Evolutionary conservation across 1,139 yeast species (phyloP), one percentile per base, ranked within the genome.

Genomic region (Taiozyma sp.): DNA sequence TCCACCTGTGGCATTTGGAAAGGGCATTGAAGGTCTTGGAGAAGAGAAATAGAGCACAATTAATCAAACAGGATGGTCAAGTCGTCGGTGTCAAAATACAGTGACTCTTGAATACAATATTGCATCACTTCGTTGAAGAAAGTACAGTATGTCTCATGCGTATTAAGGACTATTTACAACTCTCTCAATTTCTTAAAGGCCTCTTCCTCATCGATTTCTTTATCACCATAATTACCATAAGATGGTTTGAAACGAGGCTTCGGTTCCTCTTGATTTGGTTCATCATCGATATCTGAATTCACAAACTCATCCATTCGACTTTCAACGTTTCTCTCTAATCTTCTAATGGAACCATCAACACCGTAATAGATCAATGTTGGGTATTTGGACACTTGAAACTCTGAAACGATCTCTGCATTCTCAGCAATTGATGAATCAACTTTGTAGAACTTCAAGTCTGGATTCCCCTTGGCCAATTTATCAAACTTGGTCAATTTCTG

Each of bases 41-140:
- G 22, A 81, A 80, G 54, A 79, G 84, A 59, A 88, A 88, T 3
- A 78, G 82, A 58, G 92, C 89, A 1, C 87, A 82, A 52, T 62
- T 86, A 24, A 67, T 87, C 60, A 79, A 79, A 66, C 81, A 79
- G 54, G 87, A 83, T 14, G 76, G 77, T 4, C 71, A 69, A 41
- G 77, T 84, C 23, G 87, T 84, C 4, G 96, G 92, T 38, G 89
- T 87, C 2, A 87, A 87, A 68, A 78, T 84, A 1, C 57, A 57
- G 8, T 57, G 27, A 24, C 27, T 24, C 27, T 24, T 24, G 6
- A 6, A 24, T 24, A 24, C 6, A 24, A 24, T 8, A 24, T 24
- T 24, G 27, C 27, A 24, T 24, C 8, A 8, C 8, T 24, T 24
- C 2, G 27, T 19, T 19, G 19, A 19, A 19, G 19, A 19, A 19